phyloP scores from a whole-genome alignment of 257 asterid species.

The Salvia hispanica region DNA sequence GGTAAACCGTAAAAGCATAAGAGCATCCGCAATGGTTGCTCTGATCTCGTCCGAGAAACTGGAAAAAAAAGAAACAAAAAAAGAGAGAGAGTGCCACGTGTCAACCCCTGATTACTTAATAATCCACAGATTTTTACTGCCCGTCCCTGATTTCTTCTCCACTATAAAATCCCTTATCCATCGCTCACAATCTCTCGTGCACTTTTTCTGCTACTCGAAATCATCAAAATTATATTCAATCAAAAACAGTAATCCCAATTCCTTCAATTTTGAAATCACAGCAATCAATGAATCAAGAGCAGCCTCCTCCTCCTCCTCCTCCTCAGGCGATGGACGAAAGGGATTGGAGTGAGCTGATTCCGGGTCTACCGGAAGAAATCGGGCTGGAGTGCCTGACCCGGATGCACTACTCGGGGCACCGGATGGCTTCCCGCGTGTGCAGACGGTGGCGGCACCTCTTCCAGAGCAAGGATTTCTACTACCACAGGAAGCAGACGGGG shows the following conservation, averaged over 20 bases:
- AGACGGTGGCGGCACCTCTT: slow-evolving; percentile 60
- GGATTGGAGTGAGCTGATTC: slow-evolving; percentile 57
- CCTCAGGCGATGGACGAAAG: slow-evolving; percentile 29
- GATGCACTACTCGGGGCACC: slow-evolving; percentile 74
- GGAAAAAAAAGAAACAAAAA: too few species aligned
- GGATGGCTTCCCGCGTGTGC: slow-evolving; percentile 61
- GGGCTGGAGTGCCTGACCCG: slow-evolving; percentile 82
- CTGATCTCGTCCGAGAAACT: too few species aligned
- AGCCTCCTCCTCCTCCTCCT: too few species aligned
- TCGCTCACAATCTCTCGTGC: background rate
- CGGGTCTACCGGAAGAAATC: slow-evolving; percentile 78
- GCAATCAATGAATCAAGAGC: background rate
- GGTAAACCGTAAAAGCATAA: too few species aligned
- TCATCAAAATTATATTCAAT: background rate
- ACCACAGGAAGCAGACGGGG: slow-evolving; percentile 57
- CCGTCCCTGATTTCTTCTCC: background rate
- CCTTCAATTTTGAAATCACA: background rate
- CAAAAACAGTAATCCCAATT: background rate
- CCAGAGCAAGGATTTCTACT: slow-evolving; percentile 67
- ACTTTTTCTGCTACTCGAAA: background rate
- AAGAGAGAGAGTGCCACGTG: slow-evolving; percentile 27
- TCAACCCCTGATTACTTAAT: slow-evolving; percentile 27
- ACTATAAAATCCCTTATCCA: slow-evolving; percentile 7
- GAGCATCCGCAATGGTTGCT: too few species aligned
- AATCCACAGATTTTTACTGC: slow-evolving; percentile 18